Conservation (phyloP, 2,329 filamentous ascomycete genomes). For the Epicoccum nigrum region DNA sequence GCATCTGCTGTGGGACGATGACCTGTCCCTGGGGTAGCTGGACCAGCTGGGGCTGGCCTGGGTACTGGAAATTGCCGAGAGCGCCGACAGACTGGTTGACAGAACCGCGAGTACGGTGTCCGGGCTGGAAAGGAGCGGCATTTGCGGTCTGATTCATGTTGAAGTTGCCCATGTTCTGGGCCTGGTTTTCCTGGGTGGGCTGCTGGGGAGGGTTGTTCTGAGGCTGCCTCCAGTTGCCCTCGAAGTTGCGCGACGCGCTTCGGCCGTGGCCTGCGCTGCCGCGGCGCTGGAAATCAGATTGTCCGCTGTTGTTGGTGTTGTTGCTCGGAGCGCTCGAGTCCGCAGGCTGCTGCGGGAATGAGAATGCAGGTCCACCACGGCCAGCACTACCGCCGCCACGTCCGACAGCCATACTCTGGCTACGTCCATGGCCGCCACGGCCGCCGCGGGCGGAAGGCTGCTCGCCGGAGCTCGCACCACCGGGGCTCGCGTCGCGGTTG, state of each 20-base stretch:
- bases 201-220: constrained; percentile 59
- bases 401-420: constrained; percentile 86
- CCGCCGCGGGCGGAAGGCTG: constrained; percentile 47
- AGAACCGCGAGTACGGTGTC: constrained; percentile 84
- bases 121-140: constrained; percentile 82
- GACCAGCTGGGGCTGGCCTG: constrained; percentile 83
- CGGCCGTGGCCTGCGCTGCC: constrained; percentile 81
- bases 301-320: constrained; percentile 51
- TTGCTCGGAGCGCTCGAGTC: constrained; percentile 52
- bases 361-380: constrained; percentile 74
- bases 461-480: constrained; percentile 48
- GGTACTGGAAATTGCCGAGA: constrained; percentile 88
- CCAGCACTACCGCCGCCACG: constrained; percentile 67
- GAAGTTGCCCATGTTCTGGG: constrained; percentile 64
- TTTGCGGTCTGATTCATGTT: constrained; percentile 74
- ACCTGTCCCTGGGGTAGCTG: constrained; percentile 85
- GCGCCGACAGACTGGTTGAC: constrained; percentile 82
- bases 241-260: constrained; percentile 89
- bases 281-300: constrained; percentile 74
- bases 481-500: constrained; percentile 64
- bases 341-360: constrained; percentile 65
- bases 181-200: constrained; percentile 55
- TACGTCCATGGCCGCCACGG: constrained; percentile 69
- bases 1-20: constrained; percentile 81
- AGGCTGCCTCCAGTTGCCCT: constrained; percentile 96